Evolutionary conservation across 1,284 basidiomycete genomes (phyloP), one percentile per base, ranked within the genome.

Genomic region (Neolentinus lepideus): DNA sequence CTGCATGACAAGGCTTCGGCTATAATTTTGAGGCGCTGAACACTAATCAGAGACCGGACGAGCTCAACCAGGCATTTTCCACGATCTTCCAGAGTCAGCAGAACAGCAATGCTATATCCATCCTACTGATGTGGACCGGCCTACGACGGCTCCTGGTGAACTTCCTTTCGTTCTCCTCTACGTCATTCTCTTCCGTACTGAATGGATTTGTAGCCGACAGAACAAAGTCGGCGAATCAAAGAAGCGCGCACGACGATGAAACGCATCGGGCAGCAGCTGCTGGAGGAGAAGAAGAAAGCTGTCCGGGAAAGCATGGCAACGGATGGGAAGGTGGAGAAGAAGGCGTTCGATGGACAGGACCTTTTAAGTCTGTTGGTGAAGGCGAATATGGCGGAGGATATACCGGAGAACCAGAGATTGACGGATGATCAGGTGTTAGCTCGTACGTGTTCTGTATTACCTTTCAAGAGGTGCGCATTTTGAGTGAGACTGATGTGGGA

Each of bases 21-120:
- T 77, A 77, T 60, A 64, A 72, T 48, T 76, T 79, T 63, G 64
- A 70, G 22, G 56, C 60, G 8, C 55, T 62, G 25, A 57, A 57
- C 25, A 31, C 62, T 63, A 55, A 60, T 21, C 58, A 48, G 10
- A 35, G 60, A 9, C 51, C 62, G 8, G 67, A 68, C 57, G 68
- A 70, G 51, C 65, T 75, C 10, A 64, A 64, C 9, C 33, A 54
- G 2, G 67, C 69, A 3, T 66, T 71, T 58, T 60, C 63, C 47
- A 56, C 56, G n/a, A 59, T 69, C 54, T 65, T 69, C 55, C 4
- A 50, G 47, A 25, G 21, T 6, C 12, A 8, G 27, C 43, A 10
- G 43, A 21, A 19, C 24, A 16, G 24, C 24, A 10, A 16, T 46
- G 16, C 16, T 19, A 21, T 4, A 10, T 16, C 4, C 6, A 10